phyloP scores from a whole-genome alignment of 352 stramenopile species.

The Phytophthora hibernalis region DNA sequence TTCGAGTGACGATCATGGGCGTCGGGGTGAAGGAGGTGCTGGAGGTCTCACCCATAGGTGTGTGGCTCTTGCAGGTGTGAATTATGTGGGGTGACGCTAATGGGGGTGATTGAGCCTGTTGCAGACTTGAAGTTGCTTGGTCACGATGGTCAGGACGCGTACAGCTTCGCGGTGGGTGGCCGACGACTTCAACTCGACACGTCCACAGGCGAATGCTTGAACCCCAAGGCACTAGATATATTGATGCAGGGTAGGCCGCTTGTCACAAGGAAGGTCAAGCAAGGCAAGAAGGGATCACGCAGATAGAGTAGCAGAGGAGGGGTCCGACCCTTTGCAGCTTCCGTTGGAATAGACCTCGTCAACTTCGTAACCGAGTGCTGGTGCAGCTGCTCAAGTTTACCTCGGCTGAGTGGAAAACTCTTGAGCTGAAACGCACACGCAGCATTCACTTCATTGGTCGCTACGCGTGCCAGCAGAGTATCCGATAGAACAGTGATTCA shows the following conservation, averaged over 20 bases:
- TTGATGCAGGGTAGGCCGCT: slow-evolving; percentile 77
- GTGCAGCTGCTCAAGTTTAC: no score
- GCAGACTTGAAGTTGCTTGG: slow-evolving; percentile 66
- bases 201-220: slow-evolving; percentile 57
- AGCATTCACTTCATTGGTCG: neutral
- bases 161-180: slow-evolving; percentile 65
- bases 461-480: neutral
- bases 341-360: slow-evolving; percentile 2
- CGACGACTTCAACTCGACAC: slow-evolving; percentile 65
- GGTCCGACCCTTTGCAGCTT: neutral
- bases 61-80: neutral
- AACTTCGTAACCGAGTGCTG: neutral
- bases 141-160: slow-evolving; percentile 61
- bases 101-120: slow-evolving; percentile 10
- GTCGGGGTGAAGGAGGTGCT: slow-evolving; percentile 57
- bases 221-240: slow-evolving; percentile 71
- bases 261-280: slow-evolving; percentile 66
- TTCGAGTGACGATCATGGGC: slow-evolving; percentile 59
- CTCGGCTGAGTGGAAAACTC: neutral
- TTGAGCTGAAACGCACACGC: neutral
- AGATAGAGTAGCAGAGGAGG: slow-evolving; percentile 18
- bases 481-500: no score
- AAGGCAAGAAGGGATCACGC: slow-evolving; percentile 63
- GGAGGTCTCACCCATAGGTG: slow-evolving; percentile 57
- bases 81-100: neutral